Conservation (phyloP, 192 early-diverging fungal species). For the Gigaspora rosea region DNA sequence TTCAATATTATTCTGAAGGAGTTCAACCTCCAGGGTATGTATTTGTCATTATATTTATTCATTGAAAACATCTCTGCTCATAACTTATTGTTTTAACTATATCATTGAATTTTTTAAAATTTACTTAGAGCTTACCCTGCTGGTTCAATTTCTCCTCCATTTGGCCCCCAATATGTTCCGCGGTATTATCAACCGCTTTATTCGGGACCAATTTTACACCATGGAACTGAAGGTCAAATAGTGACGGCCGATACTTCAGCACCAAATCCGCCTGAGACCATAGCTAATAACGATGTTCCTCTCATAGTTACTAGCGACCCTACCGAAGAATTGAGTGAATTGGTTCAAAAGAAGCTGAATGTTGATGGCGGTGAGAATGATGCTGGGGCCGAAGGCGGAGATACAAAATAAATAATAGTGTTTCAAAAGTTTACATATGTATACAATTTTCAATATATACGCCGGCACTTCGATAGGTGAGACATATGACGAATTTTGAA, state of each 20-base stretch:
- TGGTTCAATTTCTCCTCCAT: slow-evolving; percentile 23
- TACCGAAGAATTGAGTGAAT: slow-evolving; percentile 23
- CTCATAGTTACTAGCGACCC: neutral
- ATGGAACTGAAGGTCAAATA: slow-evolving; percentile 4
- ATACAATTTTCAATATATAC: neutral
- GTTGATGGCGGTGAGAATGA: slow-evolving; percentile 21
- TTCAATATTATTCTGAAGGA: slow-evolving; percentile 28
- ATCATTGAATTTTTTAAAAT: neutral
- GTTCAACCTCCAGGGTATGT: slow-evolving; percentile 28
- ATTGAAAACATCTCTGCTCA: neutral
- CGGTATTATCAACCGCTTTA: slow-evolving; percentile 29
- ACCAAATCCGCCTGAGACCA: neutral
- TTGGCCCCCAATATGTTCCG: slow-evolving; percentile 28
- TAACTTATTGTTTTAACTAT: neutral
- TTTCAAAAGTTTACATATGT: neutral
- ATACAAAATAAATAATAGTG: slow-evolving; percentile 1
- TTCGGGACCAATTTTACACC: slow-evolving; percentile 8
- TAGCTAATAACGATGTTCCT: neutral
- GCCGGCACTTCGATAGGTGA: no score
- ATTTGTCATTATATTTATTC: neutral
- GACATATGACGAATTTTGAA: no score
- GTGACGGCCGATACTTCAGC: neutral
- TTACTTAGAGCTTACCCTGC: slow-evolving; percentile 4
- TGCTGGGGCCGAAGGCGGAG: neutral
- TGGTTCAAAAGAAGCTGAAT: slow-evolving; percentile 25